These are phyloP conservation scores for Verruconis gallopava DNA, from an alignment of 2,329 filamentous ascomycete genomes.

Conservation along the genomic window DNA sequence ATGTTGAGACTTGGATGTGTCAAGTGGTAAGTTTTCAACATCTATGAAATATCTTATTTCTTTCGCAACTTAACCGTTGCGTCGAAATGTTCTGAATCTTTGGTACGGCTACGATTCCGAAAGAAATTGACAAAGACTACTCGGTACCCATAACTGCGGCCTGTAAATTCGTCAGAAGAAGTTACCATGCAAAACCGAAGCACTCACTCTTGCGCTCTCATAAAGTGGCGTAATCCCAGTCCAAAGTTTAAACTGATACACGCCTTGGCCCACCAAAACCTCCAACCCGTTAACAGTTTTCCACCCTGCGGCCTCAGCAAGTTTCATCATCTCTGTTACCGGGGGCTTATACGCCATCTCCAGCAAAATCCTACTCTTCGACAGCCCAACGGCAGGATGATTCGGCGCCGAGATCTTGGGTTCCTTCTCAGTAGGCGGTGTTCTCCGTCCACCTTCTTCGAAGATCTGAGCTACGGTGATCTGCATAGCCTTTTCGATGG, in stretches of 20 bases:
- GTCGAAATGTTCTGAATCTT: no score
- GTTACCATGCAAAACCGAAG: no score
- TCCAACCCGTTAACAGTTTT: constrained; percentile 74
- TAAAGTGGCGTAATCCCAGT: constrained; percentile 68
- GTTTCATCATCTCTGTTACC: constrained; percentile 70
- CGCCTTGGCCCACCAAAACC: constrained; percentile 72
- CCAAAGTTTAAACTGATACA: constrained; percentile 81
- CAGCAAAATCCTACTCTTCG: constrained; percentile 43
- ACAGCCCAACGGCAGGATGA: constrained; percentile 18
- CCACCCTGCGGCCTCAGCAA: constrained; percentile 71
- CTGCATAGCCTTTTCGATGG: constrained; percentile 60
- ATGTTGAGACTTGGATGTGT: no score
- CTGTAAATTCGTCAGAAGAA: neutral
- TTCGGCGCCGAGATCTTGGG: constrained; percentile 19
- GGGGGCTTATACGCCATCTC: constrained; percentile 96
- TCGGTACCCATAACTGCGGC: constrained; percentile 1
- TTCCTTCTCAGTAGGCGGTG: constrained; percentile 13
- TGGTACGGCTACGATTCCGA: no score
- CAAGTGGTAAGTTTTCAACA: no score
- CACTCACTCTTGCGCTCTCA: constrained; percentile 44
- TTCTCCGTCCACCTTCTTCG: constrained; percentile 18
- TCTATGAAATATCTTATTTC: no score
- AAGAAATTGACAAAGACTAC: no score
- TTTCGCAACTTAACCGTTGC: no score
- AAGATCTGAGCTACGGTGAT: constrained; percentile 49